Percentiles rank a stretch among this genome's conserved stretches.
Conservation (phyloP, 2,329 filamentous ascomycete species). For the Bertia moriformis region DNA sequence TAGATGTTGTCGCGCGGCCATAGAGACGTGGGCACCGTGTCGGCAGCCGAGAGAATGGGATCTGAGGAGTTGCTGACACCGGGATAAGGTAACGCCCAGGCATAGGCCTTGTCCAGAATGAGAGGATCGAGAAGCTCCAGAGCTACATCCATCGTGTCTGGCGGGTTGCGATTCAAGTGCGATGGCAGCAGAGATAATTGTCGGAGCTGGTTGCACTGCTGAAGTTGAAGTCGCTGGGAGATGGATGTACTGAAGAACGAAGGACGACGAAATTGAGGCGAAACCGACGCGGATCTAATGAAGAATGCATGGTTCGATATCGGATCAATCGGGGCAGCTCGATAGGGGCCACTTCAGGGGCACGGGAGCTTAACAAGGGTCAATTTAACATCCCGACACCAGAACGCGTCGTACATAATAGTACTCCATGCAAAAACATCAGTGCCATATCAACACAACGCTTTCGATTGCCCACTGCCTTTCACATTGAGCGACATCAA, state of each 20-base stretch:
- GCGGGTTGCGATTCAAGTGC: not conserved
- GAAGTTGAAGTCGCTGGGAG: not conserved
- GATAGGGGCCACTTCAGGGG: too few species aligned
- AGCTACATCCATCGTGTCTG: slow-evolving; percentile 18
- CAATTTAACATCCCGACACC: too few species aligned
- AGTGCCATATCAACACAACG: too few species aligned
- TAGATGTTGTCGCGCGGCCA: slow-evolving; percentile 24
- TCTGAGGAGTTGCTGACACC: slow-evolving; percentile 5
- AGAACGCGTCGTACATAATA: too few species aligned
- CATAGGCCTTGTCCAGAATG: slow-evolving; percentile 22
- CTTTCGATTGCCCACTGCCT: too few species aligned
- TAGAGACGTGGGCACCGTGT: slow-evolving; percentile 5
- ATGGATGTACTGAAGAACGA: too few species aligned
- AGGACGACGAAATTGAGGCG: too few species aligned
- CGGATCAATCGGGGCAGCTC: not conserved
- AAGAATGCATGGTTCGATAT: not conserved
- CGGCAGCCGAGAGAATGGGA: slow-evolving; percentile 3
- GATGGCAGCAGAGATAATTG: not conserved
- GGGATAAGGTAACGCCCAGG: slow-evolving; percentile 17
- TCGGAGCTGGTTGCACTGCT: not conserved
- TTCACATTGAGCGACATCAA: too few species aligned
- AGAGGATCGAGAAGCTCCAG: slow-evolving; percentile 25
- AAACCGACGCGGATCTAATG: too few species aligned
- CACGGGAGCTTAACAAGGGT: too few species aligned
- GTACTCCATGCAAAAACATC: too few species aligned